Evolutionary conservation across 2,329 filamentous ascomycete species (phyloP), one percentile per base, ranked within the genome.

Genomic region (Beauveria brongniartii): DNA sequence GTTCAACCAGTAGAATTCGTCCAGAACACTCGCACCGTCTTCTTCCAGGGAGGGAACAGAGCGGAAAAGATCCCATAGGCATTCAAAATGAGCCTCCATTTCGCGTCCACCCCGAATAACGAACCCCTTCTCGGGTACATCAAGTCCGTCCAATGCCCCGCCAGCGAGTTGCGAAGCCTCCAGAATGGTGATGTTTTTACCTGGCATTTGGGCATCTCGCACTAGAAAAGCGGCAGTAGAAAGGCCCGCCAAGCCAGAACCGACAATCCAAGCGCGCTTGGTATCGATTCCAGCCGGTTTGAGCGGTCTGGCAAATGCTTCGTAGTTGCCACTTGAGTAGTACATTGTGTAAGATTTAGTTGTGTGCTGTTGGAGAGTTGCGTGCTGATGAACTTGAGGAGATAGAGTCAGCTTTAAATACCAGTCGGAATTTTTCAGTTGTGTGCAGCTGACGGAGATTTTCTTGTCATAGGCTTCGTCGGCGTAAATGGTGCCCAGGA

Each of bases 1-100:
- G 67, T 71, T 70, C 28, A 70, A 67, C 67, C 68, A 67, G 65
- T 71, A 70, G 55, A 71, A 70, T 59, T 71, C 68, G 60, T 71
- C 69, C 18, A 71, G 61, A 37, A 71, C 69, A 26, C 68, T 71
- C 16, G 67, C 68, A 8, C 63, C 63, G 10, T 67, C 55, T 47
- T 65, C 65, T 41, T 70, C 69, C 20, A 70, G 62, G 14, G 69
- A 71, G 2, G 69, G 69, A 24, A 70, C 51, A 6, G 67, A 69
- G 34, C 67, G 68, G 61, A 71, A 70, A 43, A 71, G 61, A 55
- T 71, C 69, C 69, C 64, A 67, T 26, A 67, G 62, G 40, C 64
- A 67, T 34, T 66, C 65, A 9, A 68, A 72, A 43, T 70, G 70
- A 34, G 70, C 66, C 28, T 67, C 66, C 55, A 71, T 71, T 58